A percentile compares a stretch with the other conserved stretches of the same genome.
These are phyloP conservation scores for Xylaria nigripes DNA, from an alignment of 495 filamentous ascomycete genomes.

Conservation along the genomic window DNA sequence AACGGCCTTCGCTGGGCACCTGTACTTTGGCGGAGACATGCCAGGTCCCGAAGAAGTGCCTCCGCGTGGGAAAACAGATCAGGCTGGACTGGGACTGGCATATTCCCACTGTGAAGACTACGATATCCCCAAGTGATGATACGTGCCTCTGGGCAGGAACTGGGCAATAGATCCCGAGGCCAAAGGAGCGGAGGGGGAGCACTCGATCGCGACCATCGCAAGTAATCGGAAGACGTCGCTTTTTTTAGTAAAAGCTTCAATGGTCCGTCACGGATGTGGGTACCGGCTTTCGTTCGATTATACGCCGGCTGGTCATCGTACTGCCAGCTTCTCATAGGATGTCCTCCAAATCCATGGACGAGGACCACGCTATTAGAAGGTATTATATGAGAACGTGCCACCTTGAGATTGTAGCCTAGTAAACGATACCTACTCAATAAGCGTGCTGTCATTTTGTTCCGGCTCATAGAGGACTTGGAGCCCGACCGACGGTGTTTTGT, in stretches of 20 bases:
- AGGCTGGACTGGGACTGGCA: constrained; percentile 23
- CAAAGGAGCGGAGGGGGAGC: constrained; percentile 17
- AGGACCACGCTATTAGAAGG: constrained; percentile 27
- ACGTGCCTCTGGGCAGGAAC: constrained; percentile 27
- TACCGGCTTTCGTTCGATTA: not conserved
- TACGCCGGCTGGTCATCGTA: not conserved
- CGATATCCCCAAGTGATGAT: constrained; percentile 34
- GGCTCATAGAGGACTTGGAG: constrained; percentile 32
- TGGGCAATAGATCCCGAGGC: constrained; percentile 29
- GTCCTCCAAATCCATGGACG: constrained; percentile 31
- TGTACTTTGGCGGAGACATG: constrained; percentile 10
- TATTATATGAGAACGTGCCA: not conserved
- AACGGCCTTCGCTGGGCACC: constrained; percentile 16
- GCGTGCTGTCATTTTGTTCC: constrained; percentile 21
- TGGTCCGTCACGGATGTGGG: constrained; percentile 7
- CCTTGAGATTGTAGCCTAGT: not conserved
- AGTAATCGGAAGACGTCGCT: not conserved
- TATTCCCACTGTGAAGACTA: constrained; percentile 20
- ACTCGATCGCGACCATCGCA: constrained; percentile 12
- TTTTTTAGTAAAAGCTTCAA: constrained; percentile 12
- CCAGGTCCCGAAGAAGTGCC: constrained; percentile 26
- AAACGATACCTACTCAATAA: constrained; percentile 25
- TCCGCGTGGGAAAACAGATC: constrained; percentile 28
- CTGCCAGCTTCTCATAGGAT: constrained; percentile 32
- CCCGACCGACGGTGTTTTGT: constrained; percentile 25